phyloP scores from a whole-genome alignment of 2,329 filamentous ascomycete genomes.

The Fusarium heterosporum region DNA sequence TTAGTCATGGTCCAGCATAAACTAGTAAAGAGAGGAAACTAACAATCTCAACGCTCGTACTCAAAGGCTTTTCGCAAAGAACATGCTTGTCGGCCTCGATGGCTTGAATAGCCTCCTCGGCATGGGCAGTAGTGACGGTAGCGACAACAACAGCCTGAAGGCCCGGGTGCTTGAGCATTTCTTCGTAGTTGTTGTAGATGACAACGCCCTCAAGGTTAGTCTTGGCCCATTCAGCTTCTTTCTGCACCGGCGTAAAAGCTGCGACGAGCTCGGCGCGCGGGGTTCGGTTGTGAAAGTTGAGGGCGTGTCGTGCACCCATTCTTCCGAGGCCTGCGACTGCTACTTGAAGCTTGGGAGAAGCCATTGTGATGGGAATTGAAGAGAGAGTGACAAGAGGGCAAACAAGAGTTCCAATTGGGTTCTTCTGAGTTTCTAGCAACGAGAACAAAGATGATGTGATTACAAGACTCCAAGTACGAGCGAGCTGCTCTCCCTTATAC shows the following conservation, averaged over 20 bases:
- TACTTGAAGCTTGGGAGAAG: constrained; percentile 42
- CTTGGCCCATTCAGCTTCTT: constrained; percentile 44
- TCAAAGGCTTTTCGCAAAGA: constrained; percentile 46
- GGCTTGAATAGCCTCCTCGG: constrained; percentile 45
- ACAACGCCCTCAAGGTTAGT: constrained; percentile 41
- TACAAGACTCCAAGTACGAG: constrained; percentile 1
- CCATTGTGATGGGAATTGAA: constrained; percentile 24
- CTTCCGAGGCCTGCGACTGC: constrained; percentile 45
- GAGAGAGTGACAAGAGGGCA: not conserved
- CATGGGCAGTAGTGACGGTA: constrained; percentile 45
- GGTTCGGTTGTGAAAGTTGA: constrained; percentile 45
- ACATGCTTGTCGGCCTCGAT: constrained; percentile 46
- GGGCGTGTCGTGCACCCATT: constrained; percentile 46
- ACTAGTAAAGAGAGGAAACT: constrained; percentile 28
- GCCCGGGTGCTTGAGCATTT: constrained; percentile 46
- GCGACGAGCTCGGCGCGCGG: constrained; percentile 44
- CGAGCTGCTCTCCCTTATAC: constrained; percentile 31
- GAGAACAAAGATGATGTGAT: constrained; percentile 4
- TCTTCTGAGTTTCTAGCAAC: not conserved
- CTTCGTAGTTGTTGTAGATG: constrained; percentile 43
- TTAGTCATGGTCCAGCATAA: not conserved
- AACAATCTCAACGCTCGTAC: constrained; percentile 63
- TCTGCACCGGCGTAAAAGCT: constrained; percentile 43
- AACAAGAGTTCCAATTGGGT: not conserved
- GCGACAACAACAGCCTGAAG: constrained; percentile 45